Percentiles rank a stretch among this genome's conserved stretches.
Conservation (phyloP, 257 asterid genomes). For the Solanum appendiculatum region DNA sequence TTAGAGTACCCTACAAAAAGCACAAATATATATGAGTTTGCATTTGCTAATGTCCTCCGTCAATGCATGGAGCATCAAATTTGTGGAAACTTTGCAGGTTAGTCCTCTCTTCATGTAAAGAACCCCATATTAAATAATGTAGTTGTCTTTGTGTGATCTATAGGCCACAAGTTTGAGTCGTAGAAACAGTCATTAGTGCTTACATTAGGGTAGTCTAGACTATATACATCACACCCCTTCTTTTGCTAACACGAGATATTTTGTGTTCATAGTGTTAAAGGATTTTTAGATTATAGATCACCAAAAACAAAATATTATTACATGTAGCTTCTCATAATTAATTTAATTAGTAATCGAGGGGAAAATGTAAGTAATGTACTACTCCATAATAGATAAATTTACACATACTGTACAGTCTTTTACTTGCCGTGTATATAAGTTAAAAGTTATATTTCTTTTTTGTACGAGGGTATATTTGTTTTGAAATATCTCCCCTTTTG, state of each 20-base stretch:
- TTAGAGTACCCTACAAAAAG: background rate
- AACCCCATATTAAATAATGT: background rate
- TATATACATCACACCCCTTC: background rate
- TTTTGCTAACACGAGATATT: background rate
- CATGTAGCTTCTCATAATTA: too few relatives aligned
- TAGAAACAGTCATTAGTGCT: background rate
- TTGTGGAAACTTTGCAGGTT: background rate
- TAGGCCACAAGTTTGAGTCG: background rate
- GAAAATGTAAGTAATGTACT: background rate
- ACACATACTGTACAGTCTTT: background rate
- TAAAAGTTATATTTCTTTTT: background rate
- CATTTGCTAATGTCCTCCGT: background rate
- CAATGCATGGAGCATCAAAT: background rate
- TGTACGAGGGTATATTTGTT: background rate
- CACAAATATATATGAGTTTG: background rate
- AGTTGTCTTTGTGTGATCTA: background rate
- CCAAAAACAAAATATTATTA: background rate
- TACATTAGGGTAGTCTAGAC: background rate
- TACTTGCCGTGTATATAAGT: background rate
- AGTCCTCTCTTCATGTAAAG: background rate
- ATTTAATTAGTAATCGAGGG: background rate
- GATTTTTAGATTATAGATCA: background rate
- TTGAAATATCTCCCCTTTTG: background rate
- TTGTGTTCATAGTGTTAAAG: background rate
- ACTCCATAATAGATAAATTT: background rate